Percentiles rank a stretch among this genome's conserved stretches.
Conservation (phyloP, 2,329 filamentous ascomycete species). For the Scopulariopsis brevicaulis region DNA sequence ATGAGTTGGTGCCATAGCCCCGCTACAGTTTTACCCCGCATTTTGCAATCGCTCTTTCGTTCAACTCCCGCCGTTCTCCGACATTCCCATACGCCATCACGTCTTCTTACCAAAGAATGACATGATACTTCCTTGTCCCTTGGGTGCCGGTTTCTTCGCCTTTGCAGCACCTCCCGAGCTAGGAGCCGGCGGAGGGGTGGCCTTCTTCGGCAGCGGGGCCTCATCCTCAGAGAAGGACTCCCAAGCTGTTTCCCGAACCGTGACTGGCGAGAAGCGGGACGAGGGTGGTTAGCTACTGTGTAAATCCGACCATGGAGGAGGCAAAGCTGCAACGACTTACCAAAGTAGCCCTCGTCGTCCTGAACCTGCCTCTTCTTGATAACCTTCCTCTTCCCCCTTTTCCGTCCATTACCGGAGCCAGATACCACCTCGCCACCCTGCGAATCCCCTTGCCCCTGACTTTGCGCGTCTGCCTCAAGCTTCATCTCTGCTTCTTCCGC, state of each 20-base stretch:
- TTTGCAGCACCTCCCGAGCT: constrained; percentile 34
- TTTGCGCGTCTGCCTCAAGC: constrained; percentile 21
- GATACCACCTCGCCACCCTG: constrained; percentile 39
- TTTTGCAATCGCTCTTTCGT: not conserved
- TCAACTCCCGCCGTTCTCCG: not conserved
- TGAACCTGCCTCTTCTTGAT: constrained; percentile 81
- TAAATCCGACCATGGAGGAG: not conserved
- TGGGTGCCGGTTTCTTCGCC: constrained; percentile 43
- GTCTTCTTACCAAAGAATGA: constrained; percentile 82
- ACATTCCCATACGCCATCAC: not conserved
- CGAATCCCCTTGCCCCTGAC: constrained; percentile 14
- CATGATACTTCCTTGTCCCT: constrained; percentile 77
- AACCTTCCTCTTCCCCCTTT: constrained; percentile 66
- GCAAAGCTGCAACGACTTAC: constrained; percentile 34
- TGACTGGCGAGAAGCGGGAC: constrained; percentile 44
- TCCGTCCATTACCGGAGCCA: constrained; percentile 45
- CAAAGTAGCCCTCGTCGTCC: constrained; percentile 83
- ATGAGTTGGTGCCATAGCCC: not conserved
- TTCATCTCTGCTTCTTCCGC: not conserved
- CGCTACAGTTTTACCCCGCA: not conserved
- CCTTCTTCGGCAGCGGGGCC: constrained; percentile 35
- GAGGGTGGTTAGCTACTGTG: constrained; percentile 3
- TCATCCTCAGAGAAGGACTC: constrained; percentile 93
- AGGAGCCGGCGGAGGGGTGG: constrained; percentile 32
- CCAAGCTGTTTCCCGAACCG: constrained; percentile 74